phyloP scores from a whole-genome alignment of 495 filamentous ascomycete genomes.

The Stereocaulon alpinum region DNA sequence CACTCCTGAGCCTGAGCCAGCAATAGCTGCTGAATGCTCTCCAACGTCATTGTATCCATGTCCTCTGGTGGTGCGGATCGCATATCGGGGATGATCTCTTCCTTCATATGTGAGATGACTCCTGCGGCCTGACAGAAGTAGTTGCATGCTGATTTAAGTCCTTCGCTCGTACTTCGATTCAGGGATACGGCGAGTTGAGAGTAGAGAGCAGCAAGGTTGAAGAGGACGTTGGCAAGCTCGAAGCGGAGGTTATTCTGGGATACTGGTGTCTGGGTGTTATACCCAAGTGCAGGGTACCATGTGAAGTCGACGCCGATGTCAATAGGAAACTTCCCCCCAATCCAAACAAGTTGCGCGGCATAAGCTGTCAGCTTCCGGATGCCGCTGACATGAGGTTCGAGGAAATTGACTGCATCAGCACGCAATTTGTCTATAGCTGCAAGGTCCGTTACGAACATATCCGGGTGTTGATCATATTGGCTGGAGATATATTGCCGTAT shows the following conservation, averaged over 20 bases:
- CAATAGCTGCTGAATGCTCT: slow-evolving; percentile 71
- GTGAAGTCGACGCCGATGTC: slow-evolving; percentile 94
- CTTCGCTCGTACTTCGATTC: slow-evolving; percentile 71
- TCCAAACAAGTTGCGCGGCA: slow-evolving; percentile 87
- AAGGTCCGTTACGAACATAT: slow-evolving; percentile 90
- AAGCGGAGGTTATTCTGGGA: slow-evolving; percentile 90
- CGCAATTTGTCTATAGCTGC: slow-evolving; percentile 76
- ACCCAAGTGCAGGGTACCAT: slow-evolving; percentile 90
- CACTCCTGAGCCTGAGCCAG: slow-evolving; percentile 93
- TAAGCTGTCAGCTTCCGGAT: slow-evolving; percentile 79
- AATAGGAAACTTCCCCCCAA: slow-evolving; percentile 90
- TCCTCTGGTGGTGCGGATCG: slow-evolving; percentile 83
- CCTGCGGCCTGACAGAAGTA: slow-evolving; percentile 87
- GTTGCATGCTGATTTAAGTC: slow-evolving; percentile 80
- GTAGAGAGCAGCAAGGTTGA: slow-evolving; percentile 87
- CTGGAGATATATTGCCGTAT: slow-evolving; percentile 94
- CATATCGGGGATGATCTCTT: slow-evolving; percentile 70
- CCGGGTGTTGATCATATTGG: slow-evolving; percentile 98
- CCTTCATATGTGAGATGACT: slow-evolving; percentile 69
- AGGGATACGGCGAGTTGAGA: slow-evolving; percentile 77
- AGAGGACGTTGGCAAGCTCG: slow-evolving; percentile 87
- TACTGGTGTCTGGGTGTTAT: slow-evolving; percentile 70
- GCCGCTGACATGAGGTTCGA: slow-evolving; percentile 83
- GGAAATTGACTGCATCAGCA: slow-evolving; percentile 70
- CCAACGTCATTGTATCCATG: slow-evolving; percentile 82